Evolutionary conservation across 2,329 filamentous ascomycete species (phyloP).

Genomic region (Aspergillus sp.): DNA sequence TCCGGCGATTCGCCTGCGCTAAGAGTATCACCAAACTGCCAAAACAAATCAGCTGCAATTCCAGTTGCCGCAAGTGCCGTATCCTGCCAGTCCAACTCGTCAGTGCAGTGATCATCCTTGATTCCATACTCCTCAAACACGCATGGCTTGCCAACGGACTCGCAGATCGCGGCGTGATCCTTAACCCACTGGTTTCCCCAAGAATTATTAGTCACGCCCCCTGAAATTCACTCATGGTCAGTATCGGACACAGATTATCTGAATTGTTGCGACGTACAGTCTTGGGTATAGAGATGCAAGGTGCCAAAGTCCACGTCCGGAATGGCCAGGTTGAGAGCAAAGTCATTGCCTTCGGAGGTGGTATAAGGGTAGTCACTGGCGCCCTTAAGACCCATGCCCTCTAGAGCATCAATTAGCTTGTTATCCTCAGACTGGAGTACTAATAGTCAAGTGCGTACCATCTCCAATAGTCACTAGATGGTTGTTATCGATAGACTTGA

Average conservation of each 20-base stretch:
- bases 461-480: constrained; percentile 66
- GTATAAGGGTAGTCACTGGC: constrained; percentile 56
- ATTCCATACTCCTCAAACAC: constrained; percentile 44
- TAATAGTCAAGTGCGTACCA: constrained; percentile 17
- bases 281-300: constrained; percentile 53
- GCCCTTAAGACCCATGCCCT: constrained; percentile 54
- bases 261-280: constrained; percentile 32
- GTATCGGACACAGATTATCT: neutral
- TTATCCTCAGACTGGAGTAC: no score
- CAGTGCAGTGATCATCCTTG: constrained; percentile 24
- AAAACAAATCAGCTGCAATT: constrained; percentile 39
- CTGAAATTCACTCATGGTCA: constrained; percentile 16
- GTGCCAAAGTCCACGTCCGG: constrained; percentile 57
- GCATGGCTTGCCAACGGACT: constrained; percentile 39
- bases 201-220: constrained; percentile 38
- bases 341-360: constrained; percentile 53
- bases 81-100: constrained; percentile 36
- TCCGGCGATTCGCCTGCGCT: constrained; percentile 29
- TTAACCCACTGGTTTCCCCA: constrained; percentile 50
- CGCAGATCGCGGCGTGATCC: constrained; percentile 45
- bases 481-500: constrained; percentile 61
- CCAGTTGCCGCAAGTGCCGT: constrained; percentile 34
- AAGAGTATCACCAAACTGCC: constrained; percentile 38
- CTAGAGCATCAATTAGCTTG: constrained; percentile 24
- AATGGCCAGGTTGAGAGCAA: constrained; percentile 53